These are phyloP conservation scores for Yamadazyma laniorum DNA, from an alignment of 805 yeast species.

Conservation along the genomic window DNA sequence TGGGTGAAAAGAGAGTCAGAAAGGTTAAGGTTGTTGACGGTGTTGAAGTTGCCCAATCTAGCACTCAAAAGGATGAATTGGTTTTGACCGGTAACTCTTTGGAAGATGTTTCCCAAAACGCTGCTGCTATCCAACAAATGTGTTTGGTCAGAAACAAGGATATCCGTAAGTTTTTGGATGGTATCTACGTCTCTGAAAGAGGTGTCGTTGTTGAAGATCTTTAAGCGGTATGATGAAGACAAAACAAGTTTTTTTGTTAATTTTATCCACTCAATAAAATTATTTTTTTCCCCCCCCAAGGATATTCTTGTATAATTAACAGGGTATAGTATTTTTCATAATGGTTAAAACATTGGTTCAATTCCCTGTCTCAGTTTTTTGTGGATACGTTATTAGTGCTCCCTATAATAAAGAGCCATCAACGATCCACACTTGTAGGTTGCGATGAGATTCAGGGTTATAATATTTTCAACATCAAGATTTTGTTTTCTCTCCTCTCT, in stretches of 20 bases:
- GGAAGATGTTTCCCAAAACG: slow-evolving; percentile 96
- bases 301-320: slow-evolving; percentile 20
- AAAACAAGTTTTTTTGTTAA: slow-evolving; percentile 2
- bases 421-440: slow-evolving; percentile 28
- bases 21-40: slow-evolving; percentile 82
- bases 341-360: slow-evolving; percentile 12
- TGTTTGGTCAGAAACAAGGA: slow-evolving; percentile 99
- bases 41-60: slow-evolving; percentile 78
- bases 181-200: slow-evolving; percentile 98
- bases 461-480: not conserved
- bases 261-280: slow-evolving; percentile 1
- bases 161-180: slow-evolving; percentile 99
- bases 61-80: slow-evolving; percentile 92
- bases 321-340: slow-evolving; percentile 14
- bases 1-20: slow-evolving; percentile 99
- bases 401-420: slow-evolving; percentile 46
- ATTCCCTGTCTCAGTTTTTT: slow-evolving; percentile 14
- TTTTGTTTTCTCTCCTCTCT: not conserved
- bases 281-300: slow-evolving; percentile 2
- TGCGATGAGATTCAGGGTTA: slow-evolving; percentile 9
- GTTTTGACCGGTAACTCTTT: slow-evolving; percentile 91
- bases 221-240: slow-evolving; percentile 16
- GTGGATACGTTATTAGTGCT: slow-evolving; percentile 41
- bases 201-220: slow-evolving; percentile 76
- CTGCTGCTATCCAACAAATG: slow-evolving; percentile 97